Evolutionary conservation across 352 stramenopile genomes (phyloP).

Genomic region (Phytopythium aichiense): DNA sequence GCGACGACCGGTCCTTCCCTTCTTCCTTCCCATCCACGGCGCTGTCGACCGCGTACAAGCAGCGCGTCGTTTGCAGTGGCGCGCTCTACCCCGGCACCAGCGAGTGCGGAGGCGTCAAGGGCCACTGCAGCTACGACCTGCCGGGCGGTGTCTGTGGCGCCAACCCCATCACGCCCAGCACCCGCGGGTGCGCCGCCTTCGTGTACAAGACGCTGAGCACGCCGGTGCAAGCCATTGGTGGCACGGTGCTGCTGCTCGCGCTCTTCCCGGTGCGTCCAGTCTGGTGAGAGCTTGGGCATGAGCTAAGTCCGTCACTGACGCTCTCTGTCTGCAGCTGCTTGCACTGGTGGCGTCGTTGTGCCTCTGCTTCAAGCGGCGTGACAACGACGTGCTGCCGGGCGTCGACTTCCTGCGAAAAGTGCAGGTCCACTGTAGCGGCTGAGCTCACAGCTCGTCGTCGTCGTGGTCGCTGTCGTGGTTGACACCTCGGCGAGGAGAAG

Average conservation of each 20-base stretch:
- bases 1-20: constrained; percentile 46
- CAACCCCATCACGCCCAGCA: constrained; percentile 43
- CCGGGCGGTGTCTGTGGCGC: constrained; percentile 55
- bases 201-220: constrained; percentile 32
- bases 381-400: constrained; percentile 60
- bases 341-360: constrained; percentile 51
- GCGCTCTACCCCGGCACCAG: constrained; percentile 39
- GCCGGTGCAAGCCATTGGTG: constrained; percentile 42
- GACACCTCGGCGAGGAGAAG: not conserved
- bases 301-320: not conserved
- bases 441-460: constrained; percentile 3
- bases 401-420: constrained; percentile 58
- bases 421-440: constrained; percentile 32
- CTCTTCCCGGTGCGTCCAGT: constrained; percentile 42
- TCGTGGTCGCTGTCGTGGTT: not conserved
- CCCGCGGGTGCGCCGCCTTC: constrained; percentile 52
- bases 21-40: constrained; percentile 30
- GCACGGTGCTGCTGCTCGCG: constrained; percentile 28
- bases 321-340: constrained; percentile 12
- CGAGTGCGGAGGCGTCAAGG: constrained; percentile 35
- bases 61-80: constrained; percentile 26
- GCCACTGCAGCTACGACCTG: constrained; percentile 52
- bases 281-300: not conserved
- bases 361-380: constrained; percentile 67
- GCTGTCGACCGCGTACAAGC: constrained; percentile 10